These are phyloP conservation scores for Xerocomellus chrysenteron DNA, from an alignment of 768 basidiomycete genomes.

Conservation along the genomic window DNA sequence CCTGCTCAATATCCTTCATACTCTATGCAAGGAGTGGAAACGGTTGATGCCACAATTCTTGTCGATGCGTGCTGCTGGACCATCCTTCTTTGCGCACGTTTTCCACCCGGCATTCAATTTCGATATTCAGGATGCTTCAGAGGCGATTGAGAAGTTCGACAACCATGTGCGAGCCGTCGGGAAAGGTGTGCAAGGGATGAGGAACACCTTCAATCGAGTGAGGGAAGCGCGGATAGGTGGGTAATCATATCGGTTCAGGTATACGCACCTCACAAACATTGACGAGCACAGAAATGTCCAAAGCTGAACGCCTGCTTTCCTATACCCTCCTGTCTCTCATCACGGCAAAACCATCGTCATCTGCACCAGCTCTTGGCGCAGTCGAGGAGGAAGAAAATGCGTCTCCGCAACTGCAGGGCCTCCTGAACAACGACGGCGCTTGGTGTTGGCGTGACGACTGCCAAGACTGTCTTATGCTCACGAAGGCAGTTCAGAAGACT, in stretches of 20 bases:
- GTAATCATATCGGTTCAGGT: constrained; percentile 14
- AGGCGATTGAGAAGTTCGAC: constrained; percentile 60
- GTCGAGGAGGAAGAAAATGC: constrained; percentile 48
- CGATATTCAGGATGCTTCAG: constrained; percentile 67
- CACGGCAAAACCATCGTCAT: constrained; percentile 61
- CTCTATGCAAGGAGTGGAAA: constrained; percentile 62
- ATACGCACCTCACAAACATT: background rate
- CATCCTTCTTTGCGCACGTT: constrained; percentile 73
- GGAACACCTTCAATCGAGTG: constrained; percentile 58
- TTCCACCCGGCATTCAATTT: constrained; percentile 86
- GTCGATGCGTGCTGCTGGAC: constrained; percentile 63
- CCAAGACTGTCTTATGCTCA: constrained; percentile 71
- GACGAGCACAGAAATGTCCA: constrained; percentile 65
- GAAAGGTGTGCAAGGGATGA: constrained; percentile 64
- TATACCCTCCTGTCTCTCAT: constrained; percentile 74
- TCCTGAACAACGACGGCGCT: constrained; percentile 69
- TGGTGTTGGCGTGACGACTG: constrained; percentile 89
- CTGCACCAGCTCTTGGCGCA: constrained; percentile 46
- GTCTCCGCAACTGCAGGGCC: constrained; percentile 46
- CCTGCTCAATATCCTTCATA: constrained; percentile 2
- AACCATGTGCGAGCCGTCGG: constrained; percentile 64
- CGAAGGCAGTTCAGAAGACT: constrained; percentile 75
- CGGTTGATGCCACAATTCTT: constrained; percentile 59
- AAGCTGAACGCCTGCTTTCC: constrained; percentile 69
- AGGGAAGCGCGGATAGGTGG: constrained; percentile 69